Conservation (phyloP, 2,329 filamentous ascomycete genomes). For the Fusarium sp. region DNA sequence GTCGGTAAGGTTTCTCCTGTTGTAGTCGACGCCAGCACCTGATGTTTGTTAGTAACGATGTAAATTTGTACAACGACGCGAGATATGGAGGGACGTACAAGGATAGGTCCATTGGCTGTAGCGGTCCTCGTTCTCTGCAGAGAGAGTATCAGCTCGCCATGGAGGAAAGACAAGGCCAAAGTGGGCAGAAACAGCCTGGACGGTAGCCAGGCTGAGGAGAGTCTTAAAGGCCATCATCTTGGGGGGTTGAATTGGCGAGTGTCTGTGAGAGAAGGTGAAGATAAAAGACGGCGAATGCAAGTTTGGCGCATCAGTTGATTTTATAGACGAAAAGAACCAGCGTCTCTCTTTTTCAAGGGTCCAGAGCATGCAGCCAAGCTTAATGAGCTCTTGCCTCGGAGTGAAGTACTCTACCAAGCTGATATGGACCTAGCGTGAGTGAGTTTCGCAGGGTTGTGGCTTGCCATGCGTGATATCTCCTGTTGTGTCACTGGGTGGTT, state of each 20-base stretch:
- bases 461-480: constrained; percentile 6
- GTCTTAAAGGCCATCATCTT: constrained; percentile 47
- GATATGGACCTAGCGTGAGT: constrained; percentile 32
- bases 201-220: constrained; percentile 48
- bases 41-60: constrained; percentile 5
- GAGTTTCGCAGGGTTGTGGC: constrained; percentile 29
- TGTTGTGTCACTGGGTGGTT: constrained; percentile 15
- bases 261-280: neutral
- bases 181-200: constrained; percentile 56
- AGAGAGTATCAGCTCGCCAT: constrained; percentile 60
- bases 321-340: constrained; percentile 28
- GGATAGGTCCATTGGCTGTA: constrained; percentile 62
- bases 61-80: neutral
- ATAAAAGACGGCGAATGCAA: constrained; percentile 3
- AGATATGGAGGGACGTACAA: constrained; percentile 52
- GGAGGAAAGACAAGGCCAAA: constrained; percentile 58
- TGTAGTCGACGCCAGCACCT: constrained; percentile 60
- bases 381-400: constrained; percentile 1
- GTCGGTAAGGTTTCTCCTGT: constrained; percentile 58
- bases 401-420: constrained; percentile 16
- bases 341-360: constrained; percentile 2
- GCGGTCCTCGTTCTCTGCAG: constrained; percentile 46
- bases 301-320: constrained; percentile 12
- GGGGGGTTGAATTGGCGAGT: neutral
- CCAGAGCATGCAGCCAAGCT: constrained; percentile 19